Evolutionary conservation across 2,329 filamentous ascomycete species (phyloP).

Genomic region (Dactylellina cionopaga): DNA sequence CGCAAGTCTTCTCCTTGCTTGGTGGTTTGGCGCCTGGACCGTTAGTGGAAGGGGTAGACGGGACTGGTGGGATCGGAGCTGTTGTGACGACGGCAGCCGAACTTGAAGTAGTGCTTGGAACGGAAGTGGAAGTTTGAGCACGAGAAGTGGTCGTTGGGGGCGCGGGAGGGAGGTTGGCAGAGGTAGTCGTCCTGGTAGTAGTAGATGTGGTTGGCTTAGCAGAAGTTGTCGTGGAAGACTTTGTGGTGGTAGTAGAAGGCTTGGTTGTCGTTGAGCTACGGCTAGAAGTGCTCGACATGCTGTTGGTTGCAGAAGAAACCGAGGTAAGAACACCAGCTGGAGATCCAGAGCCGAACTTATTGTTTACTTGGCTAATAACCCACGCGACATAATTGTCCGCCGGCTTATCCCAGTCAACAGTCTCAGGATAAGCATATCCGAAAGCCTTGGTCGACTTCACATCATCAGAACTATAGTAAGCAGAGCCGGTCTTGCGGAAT

Average conservation of each 20-base stretch:
- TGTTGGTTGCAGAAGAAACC: conserved; percentile 39
- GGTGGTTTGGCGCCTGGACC: not conserved
- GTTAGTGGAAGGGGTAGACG: not conserved
- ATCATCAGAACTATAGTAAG: conserved; percentile 53
- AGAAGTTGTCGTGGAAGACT: not conserved
- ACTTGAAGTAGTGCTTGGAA: not conserved
- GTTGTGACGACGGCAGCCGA: too few relatives aligned
- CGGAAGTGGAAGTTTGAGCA: not conserved
- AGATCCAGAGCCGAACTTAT: conserved; percentile 14
- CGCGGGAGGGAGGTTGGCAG: not conserved
- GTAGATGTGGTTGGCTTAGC: not conserved
- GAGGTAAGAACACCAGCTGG: conserved; percentile 48
- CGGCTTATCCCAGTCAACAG: conserved; percentile 60
- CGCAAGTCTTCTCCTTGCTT: conserved; percentile 9
- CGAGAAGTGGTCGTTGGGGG: not conserved
- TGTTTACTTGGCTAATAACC: conserved; percentile 35
- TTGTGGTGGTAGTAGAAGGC: conserved; percentile 7
- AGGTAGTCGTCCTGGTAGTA: not conserved
- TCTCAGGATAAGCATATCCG: conserved; percentile 80
- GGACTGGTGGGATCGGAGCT: not conserved
- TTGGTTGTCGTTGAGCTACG: conserved; percentile 1
- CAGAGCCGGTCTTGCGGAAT: conserved; percentile 52
- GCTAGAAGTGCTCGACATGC: conserved; percentile 37
- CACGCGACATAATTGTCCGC: conserved; percentile 22
- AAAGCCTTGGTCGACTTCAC: conserved; percentile 66